Percentiles rank a stretch among this genome's conserved stretches.
These are phyloP conservation scores for Euphorbia lathyris DNA, from an alignment of 345 rosid genomes.

Conservation along the genomic window DNA sequence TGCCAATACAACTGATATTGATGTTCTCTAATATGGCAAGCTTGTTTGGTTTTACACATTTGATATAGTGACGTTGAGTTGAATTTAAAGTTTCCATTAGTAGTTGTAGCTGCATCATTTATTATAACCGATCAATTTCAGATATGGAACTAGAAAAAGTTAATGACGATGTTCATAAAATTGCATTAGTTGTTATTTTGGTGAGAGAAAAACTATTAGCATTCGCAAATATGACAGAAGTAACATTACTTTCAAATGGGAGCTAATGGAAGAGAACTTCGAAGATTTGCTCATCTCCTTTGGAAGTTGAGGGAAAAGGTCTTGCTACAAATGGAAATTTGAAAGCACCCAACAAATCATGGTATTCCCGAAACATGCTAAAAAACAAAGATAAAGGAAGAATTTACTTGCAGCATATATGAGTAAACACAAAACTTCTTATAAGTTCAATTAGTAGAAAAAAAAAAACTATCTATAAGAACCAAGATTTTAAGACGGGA, in stretches of 20 bases:
- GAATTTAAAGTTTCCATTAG: conserved; percentile 92
- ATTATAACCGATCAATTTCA: too few species aligned
- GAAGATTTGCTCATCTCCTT: conserved; percentile 89
- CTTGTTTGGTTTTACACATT: conserved; percentile 98
- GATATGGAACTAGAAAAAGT: too few species aligned
- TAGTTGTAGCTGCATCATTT: conserved; percentile 81
- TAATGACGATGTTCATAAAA: not conserved
- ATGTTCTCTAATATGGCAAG: conserved; percentile 92
- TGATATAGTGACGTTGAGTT: conserved; percentile 90
- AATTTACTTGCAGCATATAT: not conserved
- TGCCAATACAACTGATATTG: conserved; percentile 92
- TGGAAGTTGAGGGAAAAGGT: conserved; percentile 87
- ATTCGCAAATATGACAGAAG: conserved; percentile 9
- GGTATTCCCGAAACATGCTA: conserved; percentile 99
- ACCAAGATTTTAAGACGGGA: too few species aligned
- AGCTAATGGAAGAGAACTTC: conserved; percentile 91
- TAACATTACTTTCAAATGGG: conserved; percentile 76
- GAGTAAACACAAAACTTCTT: not conserved
- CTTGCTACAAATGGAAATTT: conserved; percentile 77
- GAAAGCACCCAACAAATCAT: conserved; percentile 75
- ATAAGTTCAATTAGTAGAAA: not conserved
- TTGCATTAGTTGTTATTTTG: not conserved
- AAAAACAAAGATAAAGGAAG: conserved; percentile 16
- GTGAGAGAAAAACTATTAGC: not conserved
- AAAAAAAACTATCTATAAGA: not conserved